These are phyloP conservation scores for Elsinoe batatas DNA, from an alignment of 2,329 filamentous ascomycete genomes.

Conservation along the genomic window DNA sequence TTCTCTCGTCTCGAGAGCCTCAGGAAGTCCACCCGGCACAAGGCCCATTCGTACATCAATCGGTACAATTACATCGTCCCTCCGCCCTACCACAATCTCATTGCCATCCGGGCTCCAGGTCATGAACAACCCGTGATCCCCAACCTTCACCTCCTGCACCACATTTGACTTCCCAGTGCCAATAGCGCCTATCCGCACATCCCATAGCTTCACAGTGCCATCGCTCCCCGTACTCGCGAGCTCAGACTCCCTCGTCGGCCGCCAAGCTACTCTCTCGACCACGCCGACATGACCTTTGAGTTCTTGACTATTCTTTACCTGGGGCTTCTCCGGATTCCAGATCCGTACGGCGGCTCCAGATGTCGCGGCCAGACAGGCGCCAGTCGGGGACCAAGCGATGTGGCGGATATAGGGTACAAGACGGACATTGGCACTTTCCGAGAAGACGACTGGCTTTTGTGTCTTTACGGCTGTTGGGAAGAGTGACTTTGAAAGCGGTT, in stretches of 20 bases:
- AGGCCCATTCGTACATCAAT: conserved; percentile 23
- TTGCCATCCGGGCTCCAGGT: conserved; percentile 65
- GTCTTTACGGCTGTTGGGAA: conserved; percentile 58
- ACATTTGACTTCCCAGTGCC: conserved; percentile 34
- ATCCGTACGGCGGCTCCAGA: conserved; percentile 61
- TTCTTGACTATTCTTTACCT: conserved; percentile 65
- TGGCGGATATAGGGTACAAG: conserved; percentile 24
- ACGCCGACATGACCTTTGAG: conserved; percentile 42
- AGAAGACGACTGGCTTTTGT: conserved; percentile 61
- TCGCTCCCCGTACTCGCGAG: conserved; percentile 65
- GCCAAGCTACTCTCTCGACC: conserved; percentile 69
- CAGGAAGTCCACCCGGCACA: conserved; percentile 10
- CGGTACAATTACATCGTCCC: conserved; percentile 40
- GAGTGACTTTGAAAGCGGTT: conserved; percentile 56
- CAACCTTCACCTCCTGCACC: conserved; percentile 53
- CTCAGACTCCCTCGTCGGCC: conserved; percentile 66
- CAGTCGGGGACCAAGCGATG: conserved; percentile 79
- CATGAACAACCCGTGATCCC: conserved; percentile 33
- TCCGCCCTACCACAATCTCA: conserved; percentile 61
- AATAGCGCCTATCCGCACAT: conserved; percentile 47
- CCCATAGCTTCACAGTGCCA: conserved; percentile 69
- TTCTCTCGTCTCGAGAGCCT: conserved; percentile 14
- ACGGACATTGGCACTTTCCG: conserved; percentile 29
- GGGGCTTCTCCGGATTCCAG: conserved; percentile 70
- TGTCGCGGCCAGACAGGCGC: conserved; percentile 75